Percentiles rank a stretch among this genome's conserved stretches.
Conservation (phyloP, 768 basidiomycete genomes). For the Trametes villosa region DNA sequence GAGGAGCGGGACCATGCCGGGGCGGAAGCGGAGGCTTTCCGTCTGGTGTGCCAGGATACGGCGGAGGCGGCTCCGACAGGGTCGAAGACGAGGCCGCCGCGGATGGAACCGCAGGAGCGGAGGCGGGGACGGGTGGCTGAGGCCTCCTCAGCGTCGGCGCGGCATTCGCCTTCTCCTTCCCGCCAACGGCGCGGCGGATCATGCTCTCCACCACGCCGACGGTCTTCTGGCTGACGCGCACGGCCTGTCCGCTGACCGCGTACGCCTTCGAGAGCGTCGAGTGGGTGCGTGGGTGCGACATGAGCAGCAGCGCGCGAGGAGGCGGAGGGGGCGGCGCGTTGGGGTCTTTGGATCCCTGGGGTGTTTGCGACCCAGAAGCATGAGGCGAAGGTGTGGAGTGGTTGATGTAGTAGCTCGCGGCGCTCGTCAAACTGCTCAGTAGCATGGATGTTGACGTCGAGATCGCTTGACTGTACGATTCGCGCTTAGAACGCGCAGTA, state of each 20-base stretch:
- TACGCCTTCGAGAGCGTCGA: slow-evolving; percentile 64
- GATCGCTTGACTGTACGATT: slow-evolving; percentile 59
- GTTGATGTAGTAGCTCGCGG: slow-evolving; percentile 63
- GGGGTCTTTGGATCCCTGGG: slow-evolving; percentile 24
- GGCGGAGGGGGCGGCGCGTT: slow-evolving; percentile 36
- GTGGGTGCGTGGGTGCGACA: slow-evolving; percentile 59
- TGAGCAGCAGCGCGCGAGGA: slow-evolving; percentile 32
- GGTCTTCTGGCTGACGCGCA: slow-evolving; percentile 66
- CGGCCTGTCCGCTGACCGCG: slow-evolving; percentile 65
- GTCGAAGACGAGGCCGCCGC: neutral
- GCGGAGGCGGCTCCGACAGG: neutral
- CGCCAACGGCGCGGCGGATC: slow-evolving; percentile 60
- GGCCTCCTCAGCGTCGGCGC: neutral
- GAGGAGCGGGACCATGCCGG: slow-evolving; percentile 1
- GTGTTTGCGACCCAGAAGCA: slow-evolving; percentile 32
- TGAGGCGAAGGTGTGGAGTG: slow-evolving; percentile 58
- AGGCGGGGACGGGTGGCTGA: neutral
- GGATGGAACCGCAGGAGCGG: neutral
- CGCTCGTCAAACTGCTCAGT: slow-evolving; percentile 61
- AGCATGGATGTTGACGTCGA: slow-evolving; percentile 67
- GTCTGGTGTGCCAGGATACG: slow-evolving; percentile 3
- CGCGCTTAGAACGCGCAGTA: neutral
- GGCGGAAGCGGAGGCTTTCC: slow-evolving; percentile 11
- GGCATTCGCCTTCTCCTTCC: slow-evolving; percentile 18
- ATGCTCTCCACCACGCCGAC: slow-evolving; percentile 61